Base-by-base conservation (phyloP, 2,329 filamentous ascomycete species). In the Penicillium sp. region DNA sequence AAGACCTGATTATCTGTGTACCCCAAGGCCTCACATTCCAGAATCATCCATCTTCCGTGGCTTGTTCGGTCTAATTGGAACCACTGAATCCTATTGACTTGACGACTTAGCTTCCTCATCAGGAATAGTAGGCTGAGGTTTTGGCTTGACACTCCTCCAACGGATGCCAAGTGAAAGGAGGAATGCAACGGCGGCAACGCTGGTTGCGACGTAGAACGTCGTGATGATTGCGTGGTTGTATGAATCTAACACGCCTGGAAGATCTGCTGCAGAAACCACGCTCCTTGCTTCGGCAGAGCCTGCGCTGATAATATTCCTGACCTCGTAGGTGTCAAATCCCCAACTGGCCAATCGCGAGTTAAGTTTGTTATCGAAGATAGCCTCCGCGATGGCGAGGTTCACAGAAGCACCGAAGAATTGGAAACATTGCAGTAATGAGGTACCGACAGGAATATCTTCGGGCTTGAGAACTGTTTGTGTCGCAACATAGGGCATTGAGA, bases 401-500 rank as follows among this genome's bases (percentile, higher is more conserved):
- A 29, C 41, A 5, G 41, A 44, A 44, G 41, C 41, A 10, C 41
- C 41, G 9, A 44, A 44, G 41, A 44, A 44, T n/a, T 44, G 41
- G 25, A 44, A 44, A 16, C 41, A 44, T 29, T 44, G 41, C 2
- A 44, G 23, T 29, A 44, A n/a, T n/a, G 41, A 44, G 23, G 41
- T 44, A 29, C 41, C 41, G 9, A 44, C 16, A 29, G 41, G 41
- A 7, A 44, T 29, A 44, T 44, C 41, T 7, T 29, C 41, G 0
- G 41, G 41, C 16, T 19, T 19, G 5, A 44, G 41, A 16, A 44
- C 41, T 29, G 9, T 29, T 7, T 44, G 41, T 11, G 50, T 53
- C 3, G 50, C 50, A 31, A 59, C 53, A 50, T 53, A 57, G 5
- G 58, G 50, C 54, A 57, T 57, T 29, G 45, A 54, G 10, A 54